These are phyloP conservation scores for Saccharomycopsis lassenensis DNA, from an alignment of 805 yeast species.

Conservation along the genomic window DNA sequence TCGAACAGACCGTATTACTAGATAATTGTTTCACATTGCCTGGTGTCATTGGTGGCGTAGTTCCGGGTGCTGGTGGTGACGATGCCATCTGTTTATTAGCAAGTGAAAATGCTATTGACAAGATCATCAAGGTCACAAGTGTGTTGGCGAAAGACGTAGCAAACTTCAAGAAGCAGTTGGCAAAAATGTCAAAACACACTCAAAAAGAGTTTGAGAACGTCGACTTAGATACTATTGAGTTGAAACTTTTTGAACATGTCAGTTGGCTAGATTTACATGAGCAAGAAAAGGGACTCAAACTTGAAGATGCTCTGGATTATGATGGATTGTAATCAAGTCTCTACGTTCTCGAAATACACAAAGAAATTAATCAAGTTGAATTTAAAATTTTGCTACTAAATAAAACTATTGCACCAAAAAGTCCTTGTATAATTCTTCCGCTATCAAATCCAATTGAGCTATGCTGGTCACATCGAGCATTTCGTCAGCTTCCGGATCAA, in stretches of 20 bases:
- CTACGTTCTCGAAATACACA: neutral
- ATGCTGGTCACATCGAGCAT: constrained; percentile 9
- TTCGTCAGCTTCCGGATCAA: constrained; percentile 5
- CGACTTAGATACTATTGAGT: constrained; percentile 20
- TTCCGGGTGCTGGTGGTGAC: constrained; percentile 98
- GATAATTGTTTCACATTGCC: constrained; percentile 42
- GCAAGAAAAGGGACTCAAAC: constrained; percentile 45
- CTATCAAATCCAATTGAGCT: constrained; percentile 11
- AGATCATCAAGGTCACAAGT: constrained; percentile 24
- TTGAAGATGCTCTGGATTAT: constrained; percentile 29
- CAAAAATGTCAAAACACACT: neutral
- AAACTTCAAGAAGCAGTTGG: constrained; percentile 6
- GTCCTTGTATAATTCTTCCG: constrained; percentile 16
- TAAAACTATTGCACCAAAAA: too few species aligned
- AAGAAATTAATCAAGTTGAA: neutral
- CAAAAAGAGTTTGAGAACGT: constrained; percentile 18
- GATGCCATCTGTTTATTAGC: constrained; percentile 81
- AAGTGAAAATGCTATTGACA: constrained; percentile 31
- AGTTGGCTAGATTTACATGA: constrained; percentile 61
- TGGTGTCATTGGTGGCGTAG: constrained; percentile 92
- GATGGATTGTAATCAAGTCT: constrained; percentile 5
- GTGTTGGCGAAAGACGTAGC: neutral
- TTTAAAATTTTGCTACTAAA: neutral
- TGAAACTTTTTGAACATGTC: constrained; percentile 33
- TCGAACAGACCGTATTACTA: constrained; percentile 56